A percentile compares a stretch with the other conserved stretches of the same genome.
Evolutionary conservation across 805 yeast genomes (phyloP).

Genomic region (Lachancea quebecensis): DNA sequence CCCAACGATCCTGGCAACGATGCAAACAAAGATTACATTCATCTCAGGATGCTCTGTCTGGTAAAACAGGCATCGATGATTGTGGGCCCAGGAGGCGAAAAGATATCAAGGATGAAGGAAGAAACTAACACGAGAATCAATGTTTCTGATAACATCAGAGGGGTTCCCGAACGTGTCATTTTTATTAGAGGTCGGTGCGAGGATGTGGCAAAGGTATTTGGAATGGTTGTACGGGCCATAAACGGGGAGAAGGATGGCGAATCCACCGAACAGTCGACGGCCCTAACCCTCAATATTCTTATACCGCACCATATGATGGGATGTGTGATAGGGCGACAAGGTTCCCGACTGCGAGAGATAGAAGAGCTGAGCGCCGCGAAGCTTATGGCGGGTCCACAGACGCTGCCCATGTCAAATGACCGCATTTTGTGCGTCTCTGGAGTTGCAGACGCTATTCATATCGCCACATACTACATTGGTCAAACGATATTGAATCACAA

Average conservation of each 20-base stretch:
- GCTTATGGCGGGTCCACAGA: slow-evolving; percentile 63
- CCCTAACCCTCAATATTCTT: slow-evolving; percentile 51
- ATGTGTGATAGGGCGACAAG: slow-evolving; percentile 70
- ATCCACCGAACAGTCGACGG: slow-evolving; percentile 51
- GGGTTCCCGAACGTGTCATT: slow-evolving; percentile 67
- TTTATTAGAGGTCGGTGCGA: slow-evolving; percentile 70
- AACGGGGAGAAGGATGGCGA: slow-evolving; percentile 42
- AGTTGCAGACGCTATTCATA: slow-evolving; percentile 81
- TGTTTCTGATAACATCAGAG: slow-evolving; percentile 66
- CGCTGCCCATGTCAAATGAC: slow-evolving; percentile 72
- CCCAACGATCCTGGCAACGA: slow-evolving; percentile 14
- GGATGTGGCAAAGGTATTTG: slow-evolving; percentile 75
- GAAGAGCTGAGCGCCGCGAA: slow-evolving; percentile 77
- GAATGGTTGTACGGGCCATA: slow-evolving; percentile 60
- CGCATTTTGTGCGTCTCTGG: slow-evolving; percentile 64
- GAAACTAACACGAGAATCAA: slow-evolving; percentile 57
- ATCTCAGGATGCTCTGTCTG: slow-evolving; percentile 66
- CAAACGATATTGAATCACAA: slow-evolving; percentile 60
- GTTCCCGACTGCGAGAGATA: slow-evolving; percentile 67
- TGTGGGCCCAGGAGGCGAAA: slow-evolving; percentile 79
- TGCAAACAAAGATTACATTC: slow-evolving; percentile 55
- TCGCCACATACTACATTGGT: slow-evolving; percentile 69
- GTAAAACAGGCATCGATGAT: slow-evolving; percentile 69
- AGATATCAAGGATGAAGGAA: slow-evolving; percentile 56
- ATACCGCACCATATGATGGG: slow-evolving; percentile 80